phyloP scores from a whole-genome alignment of 257 asterid genomes.

The Solanum bukasovii region DNA sequence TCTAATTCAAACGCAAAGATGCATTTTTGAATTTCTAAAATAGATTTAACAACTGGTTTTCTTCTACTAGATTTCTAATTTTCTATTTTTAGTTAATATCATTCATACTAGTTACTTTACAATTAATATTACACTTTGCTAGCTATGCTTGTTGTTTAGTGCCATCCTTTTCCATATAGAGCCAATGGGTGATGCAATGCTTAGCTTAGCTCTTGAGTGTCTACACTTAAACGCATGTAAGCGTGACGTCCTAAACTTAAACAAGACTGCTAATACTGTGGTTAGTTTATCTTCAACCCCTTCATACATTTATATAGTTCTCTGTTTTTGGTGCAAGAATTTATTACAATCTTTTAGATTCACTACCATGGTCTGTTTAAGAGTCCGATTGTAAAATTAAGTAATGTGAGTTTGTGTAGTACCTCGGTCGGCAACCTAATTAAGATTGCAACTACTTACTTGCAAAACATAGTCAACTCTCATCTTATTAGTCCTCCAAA shows the following conservation, averaged over 20 bases:
- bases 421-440: neutral
- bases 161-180: neutral
- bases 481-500: neutral
- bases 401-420: neutral
- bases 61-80: neutral
- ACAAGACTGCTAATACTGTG: neutral
- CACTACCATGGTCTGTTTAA: neutral
- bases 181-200: neutral
- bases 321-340: neutral
- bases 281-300: neutral
- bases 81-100: neutral
- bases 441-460: neutral
- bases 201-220: neutral
- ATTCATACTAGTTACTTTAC: neutral
- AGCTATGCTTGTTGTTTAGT: neutral
- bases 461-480: neutral
- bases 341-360: neutral
- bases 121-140: neutral
- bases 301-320: neutral
- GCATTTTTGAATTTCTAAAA: neutral
- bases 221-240: neutral
- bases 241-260: neutral
- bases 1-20: neutral
- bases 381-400: neutral
- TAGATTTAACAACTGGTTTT: neutral